Conservation (phyloP, 495 filamentous ascomycete genomes). For the Penicillium maclennaniae region DNA sequence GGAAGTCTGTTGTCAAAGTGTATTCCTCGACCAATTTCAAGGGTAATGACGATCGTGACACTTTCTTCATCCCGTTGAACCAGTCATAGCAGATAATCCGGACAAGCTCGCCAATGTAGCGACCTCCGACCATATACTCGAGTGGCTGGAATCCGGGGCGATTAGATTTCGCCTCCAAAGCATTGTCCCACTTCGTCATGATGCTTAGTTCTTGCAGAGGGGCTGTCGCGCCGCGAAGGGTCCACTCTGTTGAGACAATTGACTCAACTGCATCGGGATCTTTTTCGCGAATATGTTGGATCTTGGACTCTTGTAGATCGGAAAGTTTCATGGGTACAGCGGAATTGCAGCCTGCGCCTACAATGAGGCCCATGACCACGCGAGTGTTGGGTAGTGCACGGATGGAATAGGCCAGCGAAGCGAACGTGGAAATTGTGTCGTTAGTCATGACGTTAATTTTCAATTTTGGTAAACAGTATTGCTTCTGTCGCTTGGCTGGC, state of each 20-base stretch:
- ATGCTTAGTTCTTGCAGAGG: conserved; percentile 56
- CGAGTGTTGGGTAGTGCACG: conserved; percentile 55
- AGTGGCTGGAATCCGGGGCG: conserved; percentile 73
- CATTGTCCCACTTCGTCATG: conserved; percentile 61
- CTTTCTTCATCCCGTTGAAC: conserved; percentile 37
- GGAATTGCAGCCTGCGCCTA: conserved; percentile 74
- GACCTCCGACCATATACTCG: conserved; percentile 75
- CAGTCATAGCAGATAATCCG: conserved; percentile 63
- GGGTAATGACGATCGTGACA: conserved; percentile 37
- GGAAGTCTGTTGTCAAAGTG: conserved; percentile 61
- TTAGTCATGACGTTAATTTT: conserved; percentile 69
- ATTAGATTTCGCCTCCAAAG: conserved; percentile 56
- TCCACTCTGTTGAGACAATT: conserved; percentile 77
- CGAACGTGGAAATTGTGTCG: conserved; percentile 69
- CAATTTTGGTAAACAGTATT: conserved; percentile 53
- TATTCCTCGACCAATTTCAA: conserved; percentile 46
- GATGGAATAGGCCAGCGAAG: conserved; percentile 62
- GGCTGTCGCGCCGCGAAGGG: conserved; percentile 59
- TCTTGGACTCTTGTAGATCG: conserved; percentile 57
- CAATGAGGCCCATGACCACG: conserved; percentile 69
- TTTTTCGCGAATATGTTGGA: conserved; percentile 27
- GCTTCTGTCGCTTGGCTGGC: conserved; percentile 29
- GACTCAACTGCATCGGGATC: conserved; percentile 46
- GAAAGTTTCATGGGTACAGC: conserved; percentile 62
- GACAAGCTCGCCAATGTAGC: conserved; percentile 71